phyloP scores from a whole-genome alignment of 176 grass and related monocot species.

The Melocanna baccifera region DNA sequence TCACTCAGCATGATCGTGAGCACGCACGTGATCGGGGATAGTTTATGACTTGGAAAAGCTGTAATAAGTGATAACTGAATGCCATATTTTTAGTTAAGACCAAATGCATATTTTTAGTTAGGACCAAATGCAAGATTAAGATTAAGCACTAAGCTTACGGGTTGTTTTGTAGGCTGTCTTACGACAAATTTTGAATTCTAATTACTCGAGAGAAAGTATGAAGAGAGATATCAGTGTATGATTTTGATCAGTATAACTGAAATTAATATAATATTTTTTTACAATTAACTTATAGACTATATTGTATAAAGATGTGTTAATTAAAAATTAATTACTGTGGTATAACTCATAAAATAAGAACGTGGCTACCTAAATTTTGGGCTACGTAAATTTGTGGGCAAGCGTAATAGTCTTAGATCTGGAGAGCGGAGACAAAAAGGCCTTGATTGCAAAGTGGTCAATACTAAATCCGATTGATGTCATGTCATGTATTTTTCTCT shows the following conservation, averaged over 20 bases:
- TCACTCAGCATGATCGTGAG: not conserved
- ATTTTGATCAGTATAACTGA: too few species aligned
- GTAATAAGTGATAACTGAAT: not conserved
- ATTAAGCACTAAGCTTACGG: not conserved
- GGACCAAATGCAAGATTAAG: not conserved
- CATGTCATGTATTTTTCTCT: not conserved
- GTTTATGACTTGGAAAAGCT: not conserved
- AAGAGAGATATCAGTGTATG: rapidly evolving
- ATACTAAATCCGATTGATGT: not conserved
- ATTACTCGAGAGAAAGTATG: rapidly evolving
- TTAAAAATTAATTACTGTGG: too few species aligned
- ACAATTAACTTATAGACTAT: too few species aligned
- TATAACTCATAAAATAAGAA: too few species aligned
- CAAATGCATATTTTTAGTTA: not conserved
- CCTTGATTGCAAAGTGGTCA: not conserved
- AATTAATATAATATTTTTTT: too few species aligned
- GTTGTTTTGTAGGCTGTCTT: too few species aligned
- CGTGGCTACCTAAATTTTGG: not conserved
- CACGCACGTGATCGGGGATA: not conserved
- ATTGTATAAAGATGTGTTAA: too few species aligned
- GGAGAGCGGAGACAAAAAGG: not conserved
- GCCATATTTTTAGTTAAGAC: not conserved
- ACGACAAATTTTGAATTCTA: too few species aligned
- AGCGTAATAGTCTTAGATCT: not conserved
- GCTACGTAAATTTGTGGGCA: not conserved